phyloP scores from a whole-genome alignment of 163 green algal genomes.

The Chloroidium sp. region DNA sequence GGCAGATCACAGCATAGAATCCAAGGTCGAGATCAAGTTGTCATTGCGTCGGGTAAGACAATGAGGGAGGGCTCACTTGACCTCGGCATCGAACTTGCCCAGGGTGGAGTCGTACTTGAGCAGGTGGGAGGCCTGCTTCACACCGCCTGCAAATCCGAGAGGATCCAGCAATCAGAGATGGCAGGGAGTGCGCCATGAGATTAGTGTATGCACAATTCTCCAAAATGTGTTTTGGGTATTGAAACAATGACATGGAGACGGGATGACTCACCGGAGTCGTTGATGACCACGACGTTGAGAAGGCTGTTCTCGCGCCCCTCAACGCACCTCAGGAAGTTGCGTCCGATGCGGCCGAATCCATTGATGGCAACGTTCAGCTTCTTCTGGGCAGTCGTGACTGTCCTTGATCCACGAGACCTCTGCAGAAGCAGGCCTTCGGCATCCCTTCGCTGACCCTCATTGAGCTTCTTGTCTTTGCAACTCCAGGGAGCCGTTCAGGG shows the following conservation, averaged over 20 bases:
- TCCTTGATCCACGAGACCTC: constrained; percentile 14
- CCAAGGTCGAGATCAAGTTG: background rate
- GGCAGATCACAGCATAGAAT: background rate
- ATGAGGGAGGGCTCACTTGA: constrained; percentile 50
- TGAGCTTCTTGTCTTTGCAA: background rate
- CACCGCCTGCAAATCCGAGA: constrained; percentile 5
- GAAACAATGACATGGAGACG: background rate
- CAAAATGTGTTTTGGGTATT: background rate
- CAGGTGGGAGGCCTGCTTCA: constrained; percentile 87
- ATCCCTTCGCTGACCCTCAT: background rate
- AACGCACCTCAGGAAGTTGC: constrained; percentile 92
- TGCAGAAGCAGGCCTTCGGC: constrained; percentile 2
- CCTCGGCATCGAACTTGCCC: constrained; percentile 88
- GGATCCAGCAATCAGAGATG: constrained; percentile 5
- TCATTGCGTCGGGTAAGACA: too few species aligned
- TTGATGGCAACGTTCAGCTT: constrained; percentile 98
- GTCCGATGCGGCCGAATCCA: constrained; percentile 97
- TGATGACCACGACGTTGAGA: constrained; percentile 83
- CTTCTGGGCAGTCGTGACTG: constrained; percentile 57
- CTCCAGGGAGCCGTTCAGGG: background rate
- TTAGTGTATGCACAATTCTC: background rate
- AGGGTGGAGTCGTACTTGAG: constrained; percentile 99
- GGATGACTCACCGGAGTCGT: constrained; percentile 68
- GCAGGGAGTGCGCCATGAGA: background rate
- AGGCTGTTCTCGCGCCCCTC: constrained; percentile 59